Evolutionary conservation across 495 filamentous ascomycete genomes (phyloP), one percentile per base, ranked within the genome.

Genomic region (Hyaloscypha hepaticicola): DNA sequence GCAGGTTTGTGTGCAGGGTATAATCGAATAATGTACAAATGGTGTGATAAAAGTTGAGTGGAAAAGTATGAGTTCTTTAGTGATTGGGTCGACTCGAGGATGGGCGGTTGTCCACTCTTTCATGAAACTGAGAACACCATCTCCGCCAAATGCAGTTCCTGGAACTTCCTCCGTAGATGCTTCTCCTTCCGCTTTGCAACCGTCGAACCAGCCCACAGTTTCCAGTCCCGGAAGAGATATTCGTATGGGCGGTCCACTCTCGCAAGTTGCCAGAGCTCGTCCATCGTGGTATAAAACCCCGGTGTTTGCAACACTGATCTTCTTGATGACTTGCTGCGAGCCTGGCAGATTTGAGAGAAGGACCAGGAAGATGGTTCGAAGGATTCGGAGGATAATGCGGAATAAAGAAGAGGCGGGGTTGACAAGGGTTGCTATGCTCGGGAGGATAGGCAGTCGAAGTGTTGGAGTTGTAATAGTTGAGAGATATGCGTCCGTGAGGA

Each of bases 31-130:
- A 63, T 83, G 77, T n/a, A 89, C 80, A 69, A 84, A 90, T 25
- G 87, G 87, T 29, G 80, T 76, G 11, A 80, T 60, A 60, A 87
- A 85, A 24, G 80, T 83, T 22, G 82, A 80, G 64, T 89, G 87
- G 66, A 87, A 88, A 1, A 87, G 78, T 16, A 90, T 75, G 56
- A 90, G 75, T 63, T 90, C 87, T 45, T 78, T 78, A 5, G 85
- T 88, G 5, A 67, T 64, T 3, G 78, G 81, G 70, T 89, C 87
- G 61, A 88, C 77, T 67, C 82, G 82, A 45, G 87, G 87, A 77
- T 90, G 87, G 12, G 83, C 86, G 2, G 87, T 89, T 7, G 85
- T 87, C 85, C 85, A 89, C 73, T 88, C 85, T 69, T 78, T 82
- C 75, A 87, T 81, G 66, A 83, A 88, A 28, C 78, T 76, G 16